Evolutionary conservation across 2,329 filamentous ascomycete species (phyloP), one percentile per base, ranked within the genome.

Genomic region (Sphaerulina vaccinii): DNA sequence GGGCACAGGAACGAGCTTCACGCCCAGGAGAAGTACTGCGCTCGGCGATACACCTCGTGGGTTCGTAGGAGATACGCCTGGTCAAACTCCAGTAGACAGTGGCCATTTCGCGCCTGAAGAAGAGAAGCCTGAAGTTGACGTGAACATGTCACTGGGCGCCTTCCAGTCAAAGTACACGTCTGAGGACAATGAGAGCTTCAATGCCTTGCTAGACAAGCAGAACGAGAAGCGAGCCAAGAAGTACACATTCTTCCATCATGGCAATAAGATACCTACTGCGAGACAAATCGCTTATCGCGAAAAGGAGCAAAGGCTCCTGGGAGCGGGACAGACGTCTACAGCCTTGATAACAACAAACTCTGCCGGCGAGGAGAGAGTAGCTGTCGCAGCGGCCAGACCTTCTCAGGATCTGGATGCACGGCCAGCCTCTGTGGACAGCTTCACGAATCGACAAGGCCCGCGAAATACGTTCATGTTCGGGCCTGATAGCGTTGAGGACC

Each of bases 131-230:
- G 71, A 78, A 24, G 76, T 89, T 15, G 85, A 95, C 67, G 83
- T 85, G 36, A 86, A 85, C 61, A 83, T 97, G 76, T 90, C 86
- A 54, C 79, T 99, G 1, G 83, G 85, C 47, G 82, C 85, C 1
- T 99, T 96, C 64, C 93, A 99, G 67, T 81, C 87, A 2, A 92
- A 88, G 61, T 97, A 96, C 72, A 99, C 92, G 1, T 96, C 90
- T 65, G 93, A 99, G 70, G 93, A 99, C 69, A 97, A 97, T 66
- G 93, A 96, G 68, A 95, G 88, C 62, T 97, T 99, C 74, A 95
- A 96, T 71, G 87, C 86, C 62, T 78, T 99, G 1, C 76, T 97
- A 22, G 93, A 99, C 72, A 88, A 85, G 64, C 90, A 96, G 65
- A 99, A 96, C 65, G 79, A 85, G 55, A 92, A 90, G 68, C 82